Evolutionary conservation across 345 rosid species (phyloP).

Genomic region (Fremontodendron californicum): DNA sequence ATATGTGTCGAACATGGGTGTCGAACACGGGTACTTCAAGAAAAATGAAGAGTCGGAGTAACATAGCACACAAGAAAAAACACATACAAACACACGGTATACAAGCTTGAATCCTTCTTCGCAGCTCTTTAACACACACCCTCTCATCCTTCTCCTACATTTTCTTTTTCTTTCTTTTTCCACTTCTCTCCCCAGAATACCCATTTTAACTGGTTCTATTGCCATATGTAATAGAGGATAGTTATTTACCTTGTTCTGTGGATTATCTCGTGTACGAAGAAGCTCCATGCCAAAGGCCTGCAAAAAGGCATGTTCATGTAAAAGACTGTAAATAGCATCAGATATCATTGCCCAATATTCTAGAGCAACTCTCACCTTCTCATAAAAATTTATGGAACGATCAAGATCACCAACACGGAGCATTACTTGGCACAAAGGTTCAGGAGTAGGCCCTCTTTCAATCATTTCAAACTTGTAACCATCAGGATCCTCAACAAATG

Average conservation of each 20-base stretch:
- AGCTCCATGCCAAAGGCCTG: conserved; percentile 99
- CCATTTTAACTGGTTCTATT: background rate
- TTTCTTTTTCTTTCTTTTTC: background rate
- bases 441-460: conserved; percentile 97
- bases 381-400: conserved; percentile 81
- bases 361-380: conserved; percentile 57
- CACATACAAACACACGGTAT: background rate
- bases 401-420: conserved; percentile 98
- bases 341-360: background rate
- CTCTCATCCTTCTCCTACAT: background rate
- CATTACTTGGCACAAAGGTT: conserved; percentile 99
- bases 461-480: conserved; percentile 96
- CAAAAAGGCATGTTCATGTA: background rate
- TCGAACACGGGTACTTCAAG: too few species aligned
- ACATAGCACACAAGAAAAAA: background rate
- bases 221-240: background rate
- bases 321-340: background rate
- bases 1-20: too few species aligned
- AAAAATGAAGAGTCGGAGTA: too few species aligned
- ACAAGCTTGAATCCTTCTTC: background rate
- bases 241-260: conserved; percentile 77
- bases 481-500: conserved; percentile 97
- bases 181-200: background rate
- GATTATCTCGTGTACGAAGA: conserved; percentile 82
- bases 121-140: background rate